Base-by-base conservation (phyloP, 2,329 filamentous ascomycete genomes). In the Exophiala sp. region DNA sequence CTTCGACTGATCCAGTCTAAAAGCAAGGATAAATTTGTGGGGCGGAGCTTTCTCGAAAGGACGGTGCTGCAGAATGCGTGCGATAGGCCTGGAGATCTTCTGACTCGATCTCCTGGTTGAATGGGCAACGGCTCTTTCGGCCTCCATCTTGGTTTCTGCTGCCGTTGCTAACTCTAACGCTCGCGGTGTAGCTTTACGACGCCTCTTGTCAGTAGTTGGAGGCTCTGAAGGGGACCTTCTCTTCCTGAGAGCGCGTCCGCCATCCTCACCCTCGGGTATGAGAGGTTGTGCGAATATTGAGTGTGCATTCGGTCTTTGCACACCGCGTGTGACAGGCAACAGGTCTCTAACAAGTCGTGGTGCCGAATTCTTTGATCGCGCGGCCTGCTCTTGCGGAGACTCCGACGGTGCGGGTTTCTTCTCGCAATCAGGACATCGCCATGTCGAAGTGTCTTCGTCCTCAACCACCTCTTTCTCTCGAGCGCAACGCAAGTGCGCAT, bases 401-500 rank as follows among this genome's bases (percentile, higher is more conserved):
- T 72, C 71, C 48, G 73, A 75, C 55, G 77, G 71, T 33, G 79
- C 70, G 33, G 72, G 74, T 65, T 82, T 79, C 20, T 65, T 61
- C n/a, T 70, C 64, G 60, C 75, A 77, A 33, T 65, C 51, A 12
- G 54, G 51, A 41, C 62, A 64, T 36, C 45, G 52, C 56, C 65
- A 67, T 21, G 61, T 43, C 16, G 63, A 50, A 40, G 49, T 47
- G 12, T 58, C 62, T 33, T 65, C 63, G 60, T 78, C 72, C 63
- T 74, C 75, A 64, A 88, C 73, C 60, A 82, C 82, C 55, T 81
- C 81, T 68, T 83, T 82, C 68, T 87, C 82, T 67, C 87, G 84
- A 54, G 90, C 91, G 73, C 92, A 96, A 80, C 94, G 87, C 70
- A 87, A 85, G 76, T 97, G 92, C 66, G 91, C 92, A 71, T 90